Evolutionary conservation across 345 rosid genomes (phyloP).

Genomic region (Chamaenerion angustifolium): DNA sequence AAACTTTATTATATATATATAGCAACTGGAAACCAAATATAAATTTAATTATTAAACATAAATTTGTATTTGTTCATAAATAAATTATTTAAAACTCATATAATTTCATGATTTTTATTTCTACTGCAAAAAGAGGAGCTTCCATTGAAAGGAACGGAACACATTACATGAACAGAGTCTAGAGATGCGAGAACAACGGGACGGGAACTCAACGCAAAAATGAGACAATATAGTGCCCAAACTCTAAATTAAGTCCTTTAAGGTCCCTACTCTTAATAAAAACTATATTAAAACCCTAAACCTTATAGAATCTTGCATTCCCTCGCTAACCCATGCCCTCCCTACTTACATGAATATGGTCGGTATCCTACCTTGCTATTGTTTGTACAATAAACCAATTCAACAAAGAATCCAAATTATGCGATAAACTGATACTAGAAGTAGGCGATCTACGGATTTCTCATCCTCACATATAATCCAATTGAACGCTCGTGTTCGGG

Average conservation of each 20-base stretch:
- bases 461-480: conserved; percentile 10
- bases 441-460: background rate
- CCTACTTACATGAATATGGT: background rate
- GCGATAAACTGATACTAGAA: background rate
- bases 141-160: too few species aligned
- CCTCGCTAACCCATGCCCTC: too few species aligned
- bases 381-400: conserved; percentile 4
- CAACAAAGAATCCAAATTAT: conserved; percentile 6
- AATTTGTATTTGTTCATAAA: too few species aligned
- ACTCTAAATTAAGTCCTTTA: background rate
- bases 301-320: too few species aligned
- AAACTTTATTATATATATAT: too few species aligned
- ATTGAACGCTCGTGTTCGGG: conserved; percentile 5
- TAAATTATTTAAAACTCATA: too few species aligned
- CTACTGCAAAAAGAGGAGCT: too few species aligned
- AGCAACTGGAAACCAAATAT: too few species aligned
- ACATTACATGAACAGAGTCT: too few species aligned
- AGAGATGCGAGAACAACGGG: too few species aligned
- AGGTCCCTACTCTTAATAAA: conserved; percentile 2
- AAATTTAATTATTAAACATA: too few species aligned
- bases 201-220: conserved; percentile 1
- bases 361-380: background rate
- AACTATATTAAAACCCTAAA: conserved; percentile 3
- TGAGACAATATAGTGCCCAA: conserved; percentile 7
- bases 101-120: too few species aligned